Percentiles rank a stretch among this genome's conserved stretches.
These are phyloP conservation scores for Geranium rotundifolium DNA, from an alignment of 345 rosid species.

Conservation along the genomic window DNA sequence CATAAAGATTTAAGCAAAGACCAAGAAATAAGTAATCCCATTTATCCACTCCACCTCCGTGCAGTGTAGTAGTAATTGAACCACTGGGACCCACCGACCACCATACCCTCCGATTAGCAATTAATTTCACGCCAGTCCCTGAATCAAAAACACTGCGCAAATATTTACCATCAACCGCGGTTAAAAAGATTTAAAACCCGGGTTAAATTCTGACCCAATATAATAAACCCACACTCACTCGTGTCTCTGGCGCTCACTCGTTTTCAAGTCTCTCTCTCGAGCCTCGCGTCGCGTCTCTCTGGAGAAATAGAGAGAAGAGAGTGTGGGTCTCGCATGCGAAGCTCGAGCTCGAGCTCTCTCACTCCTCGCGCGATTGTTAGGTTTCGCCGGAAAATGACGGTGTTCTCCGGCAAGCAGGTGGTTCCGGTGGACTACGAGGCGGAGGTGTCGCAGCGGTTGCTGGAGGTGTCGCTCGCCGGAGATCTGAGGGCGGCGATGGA, in stretches of 20 bases:
- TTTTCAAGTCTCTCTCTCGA: constrained; percentile 39
- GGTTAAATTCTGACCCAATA: constrained; percentile 3
- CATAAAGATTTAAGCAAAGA: too few species aligned
- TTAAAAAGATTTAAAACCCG: constrained; percentile 10
- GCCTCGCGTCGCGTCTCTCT: constrained; percentile 32
- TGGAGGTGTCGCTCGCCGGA: constrained; percentile 55
- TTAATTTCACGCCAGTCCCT: not conserved
- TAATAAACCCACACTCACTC: constrained; percentile 23
- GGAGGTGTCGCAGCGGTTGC: constrained; percentile 76
- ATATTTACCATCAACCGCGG: not conserved
- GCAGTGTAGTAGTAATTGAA: too few species aligned
- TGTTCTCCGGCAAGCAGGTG: constrained; percentile 77
- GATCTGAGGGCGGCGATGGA: constrained; percentile 54
- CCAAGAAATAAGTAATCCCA: too few species aligned
- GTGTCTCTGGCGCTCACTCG: constrained; percentile 43
- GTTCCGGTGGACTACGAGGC: constrained; percentile 85
- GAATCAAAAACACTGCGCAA: too few species aligned
- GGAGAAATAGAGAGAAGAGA: not conserved
- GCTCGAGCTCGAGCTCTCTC: constrained; percentile 9
- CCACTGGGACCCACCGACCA: too few species aligned
- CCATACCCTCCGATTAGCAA: not conserved
- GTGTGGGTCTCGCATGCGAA: constrained; percentile 10
- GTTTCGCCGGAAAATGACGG: constrained; percentile 39
- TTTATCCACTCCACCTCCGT: too few species aligned
- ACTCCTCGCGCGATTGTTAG: too few species aligned